Base-by-base conservation (phyloP, 2,329 filamentous ascomycete species). In the Pestalotiopsis sp. region DNA sequence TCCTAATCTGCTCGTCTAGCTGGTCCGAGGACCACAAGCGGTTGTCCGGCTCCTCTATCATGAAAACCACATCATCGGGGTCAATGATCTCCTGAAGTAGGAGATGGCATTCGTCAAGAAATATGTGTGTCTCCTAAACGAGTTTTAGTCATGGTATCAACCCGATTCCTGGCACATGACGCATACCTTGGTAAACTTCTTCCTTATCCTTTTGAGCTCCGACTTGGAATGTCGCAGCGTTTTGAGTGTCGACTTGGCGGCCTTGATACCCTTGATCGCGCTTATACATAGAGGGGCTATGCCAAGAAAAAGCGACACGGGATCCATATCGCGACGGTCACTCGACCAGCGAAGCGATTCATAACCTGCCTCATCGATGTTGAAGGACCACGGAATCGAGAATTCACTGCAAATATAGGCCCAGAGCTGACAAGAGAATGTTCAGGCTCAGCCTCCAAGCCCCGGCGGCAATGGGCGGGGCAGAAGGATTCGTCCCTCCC, bases 71-170 rank as follows among this genome's bases (percentile, higher is more conserved):
- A 27, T 68, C 67, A 58, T 67, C 58, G 4, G 62, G 64, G 20
- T 68, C 64, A 1, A 61, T 25, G 49, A 70, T 57, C 38, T 70
- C 62, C 20, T 68, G 69, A 17, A 70, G 58, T 12, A 70, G 64
- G 9, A 70, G 62, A 25, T 70, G 67, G 20, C 66, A 68, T 67
- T 70, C 69, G 57, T 70, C 69, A 17, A 70, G 61, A 36, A 70
- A 70, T 23, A 68, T 45, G n/a, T 68, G 52, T 36, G 41, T 45
- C 20, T 70, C 45, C 45, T 52, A 4, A n/a, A n/a, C n/a, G 5
- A 52, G 4, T n/a, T n/a, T 52, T 52, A 52, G 45, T n/a, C n/a
- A 52, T 52, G 12, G 14, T n/a, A 52, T n/a, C 13, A 5, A 52
- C 17, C 20, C 6, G 1, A 52, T 20, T 23, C 4, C 6, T 6